These are phyloP conservation scores for Taphrina populina DNA, from an alignment of 1,139 yeast genomes.

Conservation along the genomic window DNA sequence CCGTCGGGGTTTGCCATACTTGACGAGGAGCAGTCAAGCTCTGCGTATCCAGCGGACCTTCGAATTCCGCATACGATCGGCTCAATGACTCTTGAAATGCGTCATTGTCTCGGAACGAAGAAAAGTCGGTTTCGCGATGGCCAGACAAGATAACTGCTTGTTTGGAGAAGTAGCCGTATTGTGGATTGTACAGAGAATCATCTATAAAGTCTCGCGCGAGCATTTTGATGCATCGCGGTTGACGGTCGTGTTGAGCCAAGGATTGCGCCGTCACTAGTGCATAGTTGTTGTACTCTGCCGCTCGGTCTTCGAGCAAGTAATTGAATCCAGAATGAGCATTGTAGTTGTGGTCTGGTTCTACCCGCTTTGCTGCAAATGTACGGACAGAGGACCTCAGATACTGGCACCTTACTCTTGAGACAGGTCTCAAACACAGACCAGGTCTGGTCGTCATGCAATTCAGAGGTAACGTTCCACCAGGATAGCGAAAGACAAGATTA, in stretches of 20 bases:
- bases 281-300: slow-evolving; percentile 16
- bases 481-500: too few species aligned
- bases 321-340: slow-evolving; percentile 28
- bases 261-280: slow-evolving; percentile 27
- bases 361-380: neutral
- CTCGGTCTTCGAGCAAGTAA: slow-evolving; percentile 30
- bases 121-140: slow-evolving; percentile 53
- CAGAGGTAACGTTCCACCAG: too few species aligned
- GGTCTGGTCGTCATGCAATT: too few species aligned
- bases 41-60: slow-evolving; percentile 48
- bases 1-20: slow-evolving; percentile 90
- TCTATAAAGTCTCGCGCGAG: slow-evolving; percentile 75
- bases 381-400: too few species aligned
- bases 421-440: too few species aligned
- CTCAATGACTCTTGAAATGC: slow-evolving; percentile 32
- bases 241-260: slow-evolving; percentile 23
- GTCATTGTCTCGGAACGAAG: slow-evolving; percentile 22
- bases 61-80: slow-evolving; percentile 52
- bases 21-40: slow-evolving; percentile 50
- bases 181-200: slow-evolving; percentile 76
- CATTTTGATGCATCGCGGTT: slow-evolving; percentile 66
- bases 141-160: slow-evolving; percentile 45
- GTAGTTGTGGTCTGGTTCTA: slow-evolving; percentile 26
- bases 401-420: too few species aligned
- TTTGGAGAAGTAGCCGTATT: slow-evolving; percentile 76